These are phyloP conservation scores for Dovyalis caffra DNA, from an alignment of 345 rosid genomes.

Conservation along the genomic window DNA sequence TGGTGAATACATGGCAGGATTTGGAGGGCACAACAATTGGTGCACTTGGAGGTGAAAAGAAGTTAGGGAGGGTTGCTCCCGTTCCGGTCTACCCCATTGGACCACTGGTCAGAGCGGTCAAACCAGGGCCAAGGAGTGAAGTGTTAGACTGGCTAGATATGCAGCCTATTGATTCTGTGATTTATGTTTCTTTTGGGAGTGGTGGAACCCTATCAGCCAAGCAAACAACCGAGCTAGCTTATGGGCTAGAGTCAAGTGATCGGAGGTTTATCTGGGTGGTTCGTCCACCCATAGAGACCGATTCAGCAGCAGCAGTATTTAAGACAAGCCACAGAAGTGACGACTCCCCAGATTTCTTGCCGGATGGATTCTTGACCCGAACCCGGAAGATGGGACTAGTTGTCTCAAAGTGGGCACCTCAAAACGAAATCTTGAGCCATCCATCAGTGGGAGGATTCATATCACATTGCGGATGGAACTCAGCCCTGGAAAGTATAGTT, in stretches of 20 bases:
- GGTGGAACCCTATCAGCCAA: conserved; percentile 53
- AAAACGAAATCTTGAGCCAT: conserved; percentile 51
- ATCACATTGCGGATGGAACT: conserved; percentile 77
- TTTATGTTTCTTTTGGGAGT: conserved; percentile 72
- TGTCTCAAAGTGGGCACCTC: conserved; percentile 58
- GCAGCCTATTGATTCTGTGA: conserved; percentile 50
- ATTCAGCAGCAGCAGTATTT: conserved; percentile 29
- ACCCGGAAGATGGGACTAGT: conserved; percentile 39
- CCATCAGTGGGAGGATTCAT: conserved; percentile 56
- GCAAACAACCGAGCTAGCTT: conserved; percentile 61
- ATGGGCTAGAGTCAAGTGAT: conserved; percentile 56
- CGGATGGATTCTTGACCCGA: conserved; percentile 57
- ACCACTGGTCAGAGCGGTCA: conserved; percentile 27
- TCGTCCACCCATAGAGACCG: conserved; percentile 34
- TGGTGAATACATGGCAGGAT: conserved; percentile 53
- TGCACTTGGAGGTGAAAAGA: conserved; percentile 29
- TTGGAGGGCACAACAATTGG: conserved; percentile 43
- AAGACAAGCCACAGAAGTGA: background rate
- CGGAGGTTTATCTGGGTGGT: conserved; percentile 67
- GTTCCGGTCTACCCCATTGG: conserved; percentile 50
- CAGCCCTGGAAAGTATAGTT: conserved; percentile 50
- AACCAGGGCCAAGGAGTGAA: background rate
- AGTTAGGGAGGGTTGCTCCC: conserved; percentile 18
- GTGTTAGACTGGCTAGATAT: conserved; percentile 46
- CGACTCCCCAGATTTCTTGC: conserved; percentile 19